A percentile compares a stretch with the other conserved stretches of the same genome.
Evolutionary conservation across 345 rosid species (phyloP).

Genomic region (Barbarea vulgaris): DNA sequence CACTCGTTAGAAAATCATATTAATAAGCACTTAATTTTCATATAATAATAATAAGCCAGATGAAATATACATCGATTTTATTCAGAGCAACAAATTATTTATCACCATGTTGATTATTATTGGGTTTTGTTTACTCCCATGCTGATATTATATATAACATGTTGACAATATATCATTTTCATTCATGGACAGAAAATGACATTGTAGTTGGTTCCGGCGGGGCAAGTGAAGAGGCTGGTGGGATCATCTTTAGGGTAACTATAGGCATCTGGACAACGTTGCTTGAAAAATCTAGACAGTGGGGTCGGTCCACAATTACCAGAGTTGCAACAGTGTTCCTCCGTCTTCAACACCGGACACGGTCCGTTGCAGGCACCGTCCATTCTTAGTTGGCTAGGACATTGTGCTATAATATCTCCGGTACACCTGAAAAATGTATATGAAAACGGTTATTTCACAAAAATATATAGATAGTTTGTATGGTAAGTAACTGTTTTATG

Average conservation of each 20-base stretch:
- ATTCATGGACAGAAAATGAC: conserved; percentile 39
- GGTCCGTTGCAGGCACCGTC: conserved; percentile 53
- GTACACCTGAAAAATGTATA: conserved; percentile 36
- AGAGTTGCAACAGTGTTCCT: conserved; percentile 50
- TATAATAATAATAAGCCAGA: background rate
- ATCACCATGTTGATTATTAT: conserved; percentile 12
- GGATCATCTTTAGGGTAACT: conserved; percentile 59
- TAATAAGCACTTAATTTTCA: background rate
- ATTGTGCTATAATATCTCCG: conserved; percentile 43
- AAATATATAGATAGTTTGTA: background rate
- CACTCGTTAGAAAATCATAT: background rate
- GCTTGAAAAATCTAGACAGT: conserved; percentile 51
- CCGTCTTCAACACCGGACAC: conserved; percentile 46
- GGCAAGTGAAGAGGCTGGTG: conserved; percentile 41
- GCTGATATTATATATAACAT: background rate
- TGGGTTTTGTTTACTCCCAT: background rate
- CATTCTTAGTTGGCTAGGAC: conserved; percentile 45
- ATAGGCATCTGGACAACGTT: conserved; percentile 59
- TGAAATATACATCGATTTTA: conserved; percentile 25
- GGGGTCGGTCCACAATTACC: conserved; percentile 49
- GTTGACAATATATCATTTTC: background rate
- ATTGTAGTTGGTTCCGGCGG: conserved; percentile 31
- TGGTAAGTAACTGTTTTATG: background rate
- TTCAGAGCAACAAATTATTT: conserved; percentile 10
- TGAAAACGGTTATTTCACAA: background rate